Evolutionary conservation across 2,329 filamentous ascomycete species (phyloP).

Genomic region (Nemania bipapillata): DNA sequence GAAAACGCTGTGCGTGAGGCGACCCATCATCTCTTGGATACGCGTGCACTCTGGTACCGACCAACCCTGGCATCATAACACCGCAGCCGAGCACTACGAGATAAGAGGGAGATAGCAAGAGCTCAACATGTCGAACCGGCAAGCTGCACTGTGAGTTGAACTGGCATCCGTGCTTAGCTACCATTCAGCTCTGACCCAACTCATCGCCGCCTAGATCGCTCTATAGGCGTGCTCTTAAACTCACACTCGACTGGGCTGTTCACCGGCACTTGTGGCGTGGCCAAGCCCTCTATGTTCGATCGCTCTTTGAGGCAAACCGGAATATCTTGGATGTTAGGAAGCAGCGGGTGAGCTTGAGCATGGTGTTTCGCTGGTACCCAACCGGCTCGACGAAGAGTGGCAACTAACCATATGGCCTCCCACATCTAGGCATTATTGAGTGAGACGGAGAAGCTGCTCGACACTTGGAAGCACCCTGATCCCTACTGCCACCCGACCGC

Average conservation of each 20-base stretch:
- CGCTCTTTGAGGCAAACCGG: conserved; percentile 93
- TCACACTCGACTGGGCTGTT: conserved; percentile 94
- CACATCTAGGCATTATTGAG: conserved; percentile 77
- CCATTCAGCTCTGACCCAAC: conserved; percentile 34
- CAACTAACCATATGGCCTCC: conserved; percentile 27
- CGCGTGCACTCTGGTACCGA: conserved; percentile 17
- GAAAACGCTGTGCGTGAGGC: conserved; percentile 1
- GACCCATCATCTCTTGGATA: conserved; percentile 10
- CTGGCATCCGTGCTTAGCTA: neutral
- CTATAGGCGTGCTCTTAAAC: conserved; percentile 92
- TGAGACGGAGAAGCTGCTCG: conserved; percentile 87
- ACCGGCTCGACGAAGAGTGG: conserved; percentile 22
- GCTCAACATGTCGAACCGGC: conserved; percentile 59
- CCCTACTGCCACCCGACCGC: conserved; percentile 90
- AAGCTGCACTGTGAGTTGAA: conserved; percentile 62
- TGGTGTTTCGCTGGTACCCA: neutral
- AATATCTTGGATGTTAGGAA: conserved; percentile 84
- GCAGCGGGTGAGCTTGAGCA: conserved; percentile 71
- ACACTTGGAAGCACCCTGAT: conserved; percentile 98
- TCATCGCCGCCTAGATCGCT: conserved; percentile 66
- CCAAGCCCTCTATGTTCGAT: conserved; percentile 94
- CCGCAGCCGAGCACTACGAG: conserved; percentile 14
- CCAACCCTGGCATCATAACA: conserved; percentile 25
- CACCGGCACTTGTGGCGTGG: conserved; percentile 93
- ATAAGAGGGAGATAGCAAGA: conserved; percentile 24